Evolutionary conservation across 1,284 basidiomycete genomes (phyloP), one percentile per base, ranked within the genome.

Genomic region (Irpex rosettiformis): DNA sequence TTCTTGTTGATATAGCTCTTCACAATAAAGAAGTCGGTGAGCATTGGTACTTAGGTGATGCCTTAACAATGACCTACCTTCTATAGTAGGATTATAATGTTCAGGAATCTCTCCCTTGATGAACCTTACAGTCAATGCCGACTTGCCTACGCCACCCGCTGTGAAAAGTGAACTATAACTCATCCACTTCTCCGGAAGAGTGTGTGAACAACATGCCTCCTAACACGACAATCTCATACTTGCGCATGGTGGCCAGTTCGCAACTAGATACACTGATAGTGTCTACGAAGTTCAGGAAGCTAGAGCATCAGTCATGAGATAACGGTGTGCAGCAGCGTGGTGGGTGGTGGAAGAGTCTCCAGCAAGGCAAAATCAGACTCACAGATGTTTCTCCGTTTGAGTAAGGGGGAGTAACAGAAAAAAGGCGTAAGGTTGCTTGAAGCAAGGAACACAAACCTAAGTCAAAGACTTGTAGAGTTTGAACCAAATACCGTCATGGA

Each of bases 81-180:
- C 89, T 67, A 92, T 91, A 8, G 90, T 93, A 24, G 90, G 90
- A 68, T 93, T 88, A 70, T 93, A 93, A 62, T 80, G 80, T 66
- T 90, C 86, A 42, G 90, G 76, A 70, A 93, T 94, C 56, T 83
- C 77, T 67, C 88, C 83, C 65, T 83, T 81, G 52, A 91, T 82
- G 71, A 88, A 93, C 58, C 91, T 82, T 58, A 91, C 86, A 70
- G 77, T 74, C 49, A 79, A 77, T n/a, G 91, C 90, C 29, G 89
- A 91, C 74, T 94, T 94, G 56, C 92, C 91, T 58, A 94, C 91
- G 29, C 89, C 89, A 67, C 89, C 89, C 66, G 89, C 89, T 91
- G 66, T 58, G 52, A 53, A 45, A 58, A 43, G 29, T 57, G 51
- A 48, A 25, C 49, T 18, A 45, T 16, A 43, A 54, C 58, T 45